These are phyloP conservation scores for Diaporthe capsici DNA, from an alignment of 2,329 filamentous ascomycete species.

Conservation along the genomic window DNA sequence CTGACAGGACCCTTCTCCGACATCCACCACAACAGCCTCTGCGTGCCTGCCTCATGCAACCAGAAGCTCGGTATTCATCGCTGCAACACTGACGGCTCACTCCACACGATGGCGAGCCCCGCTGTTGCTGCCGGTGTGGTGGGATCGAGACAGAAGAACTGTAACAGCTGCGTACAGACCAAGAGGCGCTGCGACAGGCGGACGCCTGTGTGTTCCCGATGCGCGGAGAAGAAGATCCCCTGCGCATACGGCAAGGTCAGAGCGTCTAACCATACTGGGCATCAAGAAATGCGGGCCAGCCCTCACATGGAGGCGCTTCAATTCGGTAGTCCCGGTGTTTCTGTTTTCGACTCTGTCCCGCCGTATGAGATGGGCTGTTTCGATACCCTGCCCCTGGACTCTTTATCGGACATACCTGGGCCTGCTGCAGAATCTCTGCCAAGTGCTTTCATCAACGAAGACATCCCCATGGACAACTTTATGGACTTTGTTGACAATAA, in stretches of 20 bases:
- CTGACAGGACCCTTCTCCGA: neutral
- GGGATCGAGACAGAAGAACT: constrained; percentile 52
- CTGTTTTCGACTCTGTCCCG: neutral
- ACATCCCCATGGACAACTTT: neutral
- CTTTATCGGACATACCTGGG: neutral
- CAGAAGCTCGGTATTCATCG: neutral
- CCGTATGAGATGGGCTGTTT: neutral
- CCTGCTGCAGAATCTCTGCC: neutral
- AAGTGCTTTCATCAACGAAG: too few species aligned
- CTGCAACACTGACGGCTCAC: neutral
- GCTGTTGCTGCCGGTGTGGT: neutral
- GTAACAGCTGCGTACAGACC: constrained; percentile 55
- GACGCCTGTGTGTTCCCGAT: constrained; percentile 54
- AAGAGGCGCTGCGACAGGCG: constrained; percentile 58
- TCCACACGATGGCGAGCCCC: neutral
- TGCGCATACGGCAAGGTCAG: constrained; percentile 48
- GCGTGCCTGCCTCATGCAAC: neutral
- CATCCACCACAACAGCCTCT: neutral
- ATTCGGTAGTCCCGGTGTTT: neutral
- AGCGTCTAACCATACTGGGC: neutral
- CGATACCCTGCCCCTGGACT: neutral
- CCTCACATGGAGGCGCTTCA: too few species aligned
- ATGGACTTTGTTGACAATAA: neutral
- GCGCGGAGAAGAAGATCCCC: constrained; percentile 52
- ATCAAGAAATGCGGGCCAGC: too few species aligned